Conservation (phyloP, 192 early-diverging fungal genomes). For the Pilaira anomala region DNA sequence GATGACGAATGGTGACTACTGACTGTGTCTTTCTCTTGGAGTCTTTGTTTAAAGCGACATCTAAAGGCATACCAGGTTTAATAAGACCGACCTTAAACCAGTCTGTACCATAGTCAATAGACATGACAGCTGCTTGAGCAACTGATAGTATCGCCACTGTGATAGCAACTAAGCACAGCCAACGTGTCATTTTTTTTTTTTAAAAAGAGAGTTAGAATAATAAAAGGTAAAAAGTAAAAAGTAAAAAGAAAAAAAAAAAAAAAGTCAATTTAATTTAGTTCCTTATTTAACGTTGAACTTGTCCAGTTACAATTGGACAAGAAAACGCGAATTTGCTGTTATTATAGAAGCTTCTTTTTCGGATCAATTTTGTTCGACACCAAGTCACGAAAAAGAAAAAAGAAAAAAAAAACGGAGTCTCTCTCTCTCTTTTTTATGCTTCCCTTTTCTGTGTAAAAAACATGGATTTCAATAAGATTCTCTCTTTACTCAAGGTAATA, state of each 20-base stretch:
- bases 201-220: not conserved
- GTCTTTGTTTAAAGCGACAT: slow-evolving; percentile 94
- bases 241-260: not conserved
- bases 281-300: not conserved
- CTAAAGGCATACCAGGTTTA: slow-evolving; percentile 84
- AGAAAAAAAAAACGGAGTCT: too few relatives aligned
- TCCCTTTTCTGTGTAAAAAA: too few relatives aligned
- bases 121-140: slow-evolving; percentile 72
- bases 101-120: slow-evolving; percentile 95
- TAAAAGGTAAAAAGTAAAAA: not conserved
- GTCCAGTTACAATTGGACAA: slow-evolving; percentile 1
- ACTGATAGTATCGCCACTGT: not conserved
- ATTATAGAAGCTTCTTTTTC: too few relatives aligned
- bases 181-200: slow-evolving; percentile 1
- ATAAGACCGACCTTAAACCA: slow-evolving; percentile 97
- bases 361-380: too few relatives aligned
- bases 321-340: too few relatives aligned
- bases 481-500: too few relatives aligned
- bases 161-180: slow-evolving; percentile 4
- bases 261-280: not conserved
- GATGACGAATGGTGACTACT: slow-evolving; percentile 73
- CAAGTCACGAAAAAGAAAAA: too few relatives aligned
- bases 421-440: too few relatives aligned
- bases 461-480: too few relatives aligned
- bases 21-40: slow-evolving; percentile 93